Conservation (phyloP, 139 green algal species). For the Chlamydomonas applanata region DNA sequence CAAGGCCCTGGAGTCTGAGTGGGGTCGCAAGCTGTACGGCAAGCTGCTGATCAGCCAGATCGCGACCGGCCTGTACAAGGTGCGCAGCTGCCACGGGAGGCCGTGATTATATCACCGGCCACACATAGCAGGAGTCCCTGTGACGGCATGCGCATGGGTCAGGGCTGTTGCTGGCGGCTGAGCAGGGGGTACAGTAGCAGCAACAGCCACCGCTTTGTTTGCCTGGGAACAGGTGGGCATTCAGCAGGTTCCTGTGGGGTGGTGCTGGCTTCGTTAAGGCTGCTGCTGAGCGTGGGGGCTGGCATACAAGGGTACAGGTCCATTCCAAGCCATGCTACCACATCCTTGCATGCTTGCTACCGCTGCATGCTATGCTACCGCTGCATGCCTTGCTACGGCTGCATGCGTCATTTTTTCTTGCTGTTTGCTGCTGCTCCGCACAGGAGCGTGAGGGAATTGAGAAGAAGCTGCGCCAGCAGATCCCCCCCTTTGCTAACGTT, state of each 20-base stretch:
- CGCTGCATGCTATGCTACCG: neutral
- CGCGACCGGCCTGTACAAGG: constrained; percentile 59
- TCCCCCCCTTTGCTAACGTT: constrained; percentile 44
- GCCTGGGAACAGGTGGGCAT: too few relatives aligned
- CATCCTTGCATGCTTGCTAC: too few relatives aligned
- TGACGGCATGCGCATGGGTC: neutral
- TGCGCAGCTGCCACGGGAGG: neutral
- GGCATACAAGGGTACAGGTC: too few relatives aligned
- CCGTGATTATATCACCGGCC: neutral
- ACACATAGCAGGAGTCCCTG: neutral
- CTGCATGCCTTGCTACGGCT: neutral
- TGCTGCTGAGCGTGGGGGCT: too few relatives aligned
- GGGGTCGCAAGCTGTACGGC: constrained; percentile 52
- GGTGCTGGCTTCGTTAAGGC: too few relatives aligned
- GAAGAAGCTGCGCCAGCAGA: constrained; percentile 34
- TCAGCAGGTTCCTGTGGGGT: too few relatives aligned
- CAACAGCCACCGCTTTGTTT: too few relatives aligned
- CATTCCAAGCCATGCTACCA: too few relatives aligned
- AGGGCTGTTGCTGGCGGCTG: too few relatives aligned
- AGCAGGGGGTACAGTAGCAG: too few relatives aligned
- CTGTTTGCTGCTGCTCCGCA: neutral
- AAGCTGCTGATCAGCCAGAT: constrained; percentile 64
- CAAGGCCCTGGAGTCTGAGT: constrained; percentile 53
- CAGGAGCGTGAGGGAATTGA: constrained; percentile 29
- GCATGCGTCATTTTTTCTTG: neutral